Percentiles rank a stretch among this genome's conserved stretches.
Conservation (phyloP, 805 yeast species). For the Yamadazyma sp. region DNA sequence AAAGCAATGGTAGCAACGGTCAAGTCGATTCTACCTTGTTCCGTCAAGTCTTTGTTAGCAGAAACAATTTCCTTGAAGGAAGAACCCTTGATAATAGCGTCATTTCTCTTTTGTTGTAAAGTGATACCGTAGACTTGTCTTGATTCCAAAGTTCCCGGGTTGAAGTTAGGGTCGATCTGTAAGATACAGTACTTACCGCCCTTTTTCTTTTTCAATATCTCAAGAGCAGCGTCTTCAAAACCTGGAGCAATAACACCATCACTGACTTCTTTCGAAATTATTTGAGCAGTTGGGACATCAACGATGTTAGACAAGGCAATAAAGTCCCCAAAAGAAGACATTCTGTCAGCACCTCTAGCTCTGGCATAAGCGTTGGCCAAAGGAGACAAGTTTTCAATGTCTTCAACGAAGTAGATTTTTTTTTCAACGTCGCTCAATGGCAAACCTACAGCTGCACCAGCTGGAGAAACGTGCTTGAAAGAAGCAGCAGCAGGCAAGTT, state of each 20-base stretch:
- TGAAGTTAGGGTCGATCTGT: constrained; percentile 93
- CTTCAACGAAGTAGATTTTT: constrained; percentile 92
- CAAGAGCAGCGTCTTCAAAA: constrained; percentile 88
- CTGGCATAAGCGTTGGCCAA: constrained; percentile 98
- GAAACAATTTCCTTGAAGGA: constrained; percentile 92
- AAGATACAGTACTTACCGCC: constrained; percentile 95
- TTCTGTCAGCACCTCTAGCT: constrained; percentile 99
- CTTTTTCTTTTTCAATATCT: constrained; percentile 85
- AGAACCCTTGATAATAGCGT: constrained; percentile 88
- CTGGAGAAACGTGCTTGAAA: constrained; percentile 98
- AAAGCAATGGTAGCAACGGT: constrained; percentile 97
- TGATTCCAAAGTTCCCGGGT: constrained; percentile 77
- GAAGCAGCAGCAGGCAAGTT: constrained; percentile 98
- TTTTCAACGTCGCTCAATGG: constrained; percentile 90
- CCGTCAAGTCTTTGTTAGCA: constrained; percentile 79
- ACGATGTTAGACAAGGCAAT: constrained; percentile 96
- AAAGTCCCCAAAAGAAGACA: constrained; percentile 98
- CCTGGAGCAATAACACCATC: constrained; percentile 99
- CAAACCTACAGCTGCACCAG: constrained; percentile 97
- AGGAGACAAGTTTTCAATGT: constrained; percentile 92
- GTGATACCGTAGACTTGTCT: constrained; percentile 96
- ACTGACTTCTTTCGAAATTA: constrained; percentile 94
- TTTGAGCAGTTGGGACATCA: constrained; percentile 93
- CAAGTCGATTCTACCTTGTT: constrained; percentile 89
- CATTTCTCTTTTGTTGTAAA: constrained; percentile 95